phyloP scores from a whole-genome alignment of 1,284 basidiomycete species.

The Austroboletus sp. region DNA sequence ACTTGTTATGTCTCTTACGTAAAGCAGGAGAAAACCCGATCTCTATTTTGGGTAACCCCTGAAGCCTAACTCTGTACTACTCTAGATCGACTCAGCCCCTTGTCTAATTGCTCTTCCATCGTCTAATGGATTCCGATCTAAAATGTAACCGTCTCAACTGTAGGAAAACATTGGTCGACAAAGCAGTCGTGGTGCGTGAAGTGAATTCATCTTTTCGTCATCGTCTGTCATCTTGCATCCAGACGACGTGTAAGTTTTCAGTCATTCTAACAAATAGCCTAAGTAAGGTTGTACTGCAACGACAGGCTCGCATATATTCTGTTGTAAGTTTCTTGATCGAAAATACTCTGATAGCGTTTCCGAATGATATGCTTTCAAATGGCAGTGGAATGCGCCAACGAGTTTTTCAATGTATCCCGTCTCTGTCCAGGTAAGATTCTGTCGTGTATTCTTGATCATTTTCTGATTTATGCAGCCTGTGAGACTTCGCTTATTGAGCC shows the following conservation, averaged over 20 bases:
- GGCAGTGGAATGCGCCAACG: slow-evolving; percentile 80
- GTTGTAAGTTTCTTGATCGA: slow-evolving; percentile 46
- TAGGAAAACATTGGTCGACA: slow-evolving; percentile 58
- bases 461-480: slow-evolving; percentile 47
- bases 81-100: no score
- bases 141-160: slow-evolving; percentile 73
- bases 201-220: slow-evolving; percentile 26
- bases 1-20: slow-evolving; percentile 19
- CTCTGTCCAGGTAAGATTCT: slow-evolving; percentile 59
- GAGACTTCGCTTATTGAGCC: slow-evolving; percentile 72
- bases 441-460: slow-evolving; percentile 1
- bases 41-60: slow-evolving; percentile 14
- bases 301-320: slow-evolving; percentile 74
- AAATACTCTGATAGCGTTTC: not conserved
- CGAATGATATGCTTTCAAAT: slow-evolving; percentile 7
- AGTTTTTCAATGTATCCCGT: slow-evolving; percentile 66
- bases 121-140: slow-evolving; percentile 43
- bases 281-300: slow-evolving; percentile 4
- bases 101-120: not conserved
- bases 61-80: not conserved
- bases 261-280: slow-evolving; percentile 14
- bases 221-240: not conserved
- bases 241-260: slow-evolving; percentile 45
- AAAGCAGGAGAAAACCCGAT: not conserved
- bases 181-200: slow-evolving; percentile 69